Evolutionary conservation across 2,329 filamentous ascomycete species (phyloP).

Genomic region (Alternaria sp.): DNA sequence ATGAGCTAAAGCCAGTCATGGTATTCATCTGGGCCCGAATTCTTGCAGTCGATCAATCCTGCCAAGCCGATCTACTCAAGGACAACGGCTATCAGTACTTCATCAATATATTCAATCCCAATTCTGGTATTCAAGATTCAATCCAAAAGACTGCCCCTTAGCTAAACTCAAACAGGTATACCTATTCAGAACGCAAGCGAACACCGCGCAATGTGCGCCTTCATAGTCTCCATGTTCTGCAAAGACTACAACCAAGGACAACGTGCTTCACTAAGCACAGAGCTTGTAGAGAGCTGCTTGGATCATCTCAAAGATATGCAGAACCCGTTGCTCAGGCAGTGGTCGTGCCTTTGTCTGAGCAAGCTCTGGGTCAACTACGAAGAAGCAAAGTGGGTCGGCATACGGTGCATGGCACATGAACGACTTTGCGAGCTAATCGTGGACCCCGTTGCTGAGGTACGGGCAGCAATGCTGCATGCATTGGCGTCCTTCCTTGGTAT

Average conservation of each 20-base stretch:
- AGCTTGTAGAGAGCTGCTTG: conserved; percentile 88
- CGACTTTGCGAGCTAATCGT: conserved; percentile 81
- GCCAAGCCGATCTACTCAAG: conserved; percentile 91
- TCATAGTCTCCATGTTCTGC: conserved; percentile 96
- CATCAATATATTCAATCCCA: conserved; percentile 86
- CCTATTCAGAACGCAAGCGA: conserved; percentile 88
- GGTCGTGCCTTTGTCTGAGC: conserved; percentile 94
- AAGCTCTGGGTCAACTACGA: conserved; percentile 91
- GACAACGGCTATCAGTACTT: conserved; percentile 98
- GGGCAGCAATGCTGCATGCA: conserved; percentile 90
- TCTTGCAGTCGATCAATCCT: conserved; percentile 91
- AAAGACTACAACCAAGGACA: conserved; percentile 92
- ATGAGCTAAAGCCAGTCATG: conserved; percentile 97
- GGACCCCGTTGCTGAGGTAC: conserved; percentile 89
- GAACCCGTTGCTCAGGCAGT: conserved; percentile 88
- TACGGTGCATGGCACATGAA: conserved; percentile 82
- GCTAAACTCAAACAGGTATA: conserved; percentile 58
- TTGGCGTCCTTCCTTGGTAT: conserved; percentile 95
- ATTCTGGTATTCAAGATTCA: conserved; percentile 58
- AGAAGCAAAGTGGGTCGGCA: conserved; percentile 96
- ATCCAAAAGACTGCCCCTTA: background rate
- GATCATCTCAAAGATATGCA: conserved; percentile 83
- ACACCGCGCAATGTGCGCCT: conserved; percentile 98
- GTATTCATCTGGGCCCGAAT: conserved; percentile 99
- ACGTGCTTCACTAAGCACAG: conserved; percentile 86